phyloP scores from a whole-genome alignment of 345 rosid genomes.

The Microcos paniculata region DNA sequence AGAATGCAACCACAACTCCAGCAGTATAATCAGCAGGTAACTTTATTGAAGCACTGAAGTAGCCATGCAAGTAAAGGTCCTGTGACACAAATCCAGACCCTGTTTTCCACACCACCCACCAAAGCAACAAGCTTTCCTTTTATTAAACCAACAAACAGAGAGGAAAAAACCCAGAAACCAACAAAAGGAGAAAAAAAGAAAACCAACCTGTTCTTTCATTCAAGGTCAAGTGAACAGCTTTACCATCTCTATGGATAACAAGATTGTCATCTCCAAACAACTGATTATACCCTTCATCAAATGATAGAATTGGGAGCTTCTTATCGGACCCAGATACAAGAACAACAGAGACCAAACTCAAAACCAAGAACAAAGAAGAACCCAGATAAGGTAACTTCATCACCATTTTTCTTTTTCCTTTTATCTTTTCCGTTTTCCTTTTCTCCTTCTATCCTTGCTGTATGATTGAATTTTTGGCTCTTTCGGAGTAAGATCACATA shows the following conservation, averaged over 20 bases:
- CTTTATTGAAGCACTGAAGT: constrained; percentile 91
- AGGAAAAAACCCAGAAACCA: neutral
- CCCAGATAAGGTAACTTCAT: constrained; percentile 13
- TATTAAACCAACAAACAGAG: neutral
- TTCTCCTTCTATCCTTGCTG: neutral
- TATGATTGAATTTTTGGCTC: constrained; percentile 6
- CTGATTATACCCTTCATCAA: constrained; percentile 89
- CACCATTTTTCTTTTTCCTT: constrained; percentile 33
- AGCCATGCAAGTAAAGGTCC: constrained; percentile 89
- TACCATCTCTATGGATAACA: constrained; percentile 71
- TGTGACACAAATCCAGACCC: constrained; percentile 98
- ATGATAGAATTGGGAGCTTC: constrained; percentile 54
- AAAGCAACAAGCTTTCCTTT: neutral
- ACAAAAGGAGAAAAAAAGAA: neutral
- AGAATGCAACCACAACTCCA: constrained; percentile 97
- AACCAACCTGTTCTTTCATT: constrained; percentile 86
- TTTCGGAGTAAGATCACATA: constrained; percentile 5
- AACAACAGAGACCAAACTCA: constrained; percentile 41
- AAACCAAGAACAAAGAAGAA: constrained; percentile 31
- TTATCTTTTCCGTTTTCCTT: neutral
- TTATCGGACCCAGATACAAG: constrained; percentile 54
- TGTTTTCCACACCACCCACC: constrained; percentile 26
- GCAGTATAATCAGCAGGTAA: constrained; percentile 97
- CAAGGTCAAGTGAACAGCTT: constrained; percentile 73
- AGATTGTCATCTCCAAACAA: constrained; percentile 89